A percentile compares a stretch with the other conserved stretches of the same genome.
These are phyloP conservation scores for Gaertneriomyces semiglobifer DNA, from an alignment of 192 early-diverging fungal species.

Conservation along the genomic window DNA sequence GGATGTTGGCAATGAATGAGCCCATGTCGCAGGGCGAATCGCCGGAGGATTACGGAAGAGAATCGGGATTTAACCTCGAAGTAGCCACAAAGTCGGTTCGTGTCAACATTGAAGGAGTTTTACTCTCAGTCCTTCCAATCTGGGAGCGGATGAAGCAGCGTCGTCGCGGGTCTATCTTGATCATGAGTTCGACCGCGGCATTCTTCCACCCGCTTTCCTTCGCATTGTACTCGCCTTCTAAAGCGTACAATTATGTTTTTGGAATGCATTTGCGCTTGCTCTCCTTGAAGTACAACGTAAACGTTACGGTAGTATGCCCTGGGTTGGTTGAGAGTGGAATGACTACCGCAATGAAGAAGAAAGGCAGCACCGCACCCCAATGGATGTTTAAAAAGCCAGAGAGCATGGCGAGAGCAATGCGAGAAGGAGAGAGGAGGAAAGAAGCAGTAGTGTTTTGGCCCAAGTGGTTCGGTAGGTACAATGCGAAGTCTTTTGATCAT, in stretches of 20 bases:
- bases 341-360: background rate
- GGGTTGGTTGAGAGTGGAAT: background rate
- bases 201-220: background rate
- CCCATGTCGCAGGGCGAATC: background rate
- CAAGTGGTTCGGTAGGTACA: no score
- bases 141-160: slow-evolving; percentile 8
- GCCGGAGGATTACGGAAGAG: background rate
- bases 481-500: no score
- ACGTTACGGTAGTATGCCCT: slow-evolving; percentile 7
- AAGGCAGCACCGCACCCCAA: background rate
- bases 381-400: background rate
- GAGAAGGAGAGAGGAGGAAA: background rate
- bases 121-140: background rate
- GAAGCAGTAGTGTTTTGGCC: background rate
- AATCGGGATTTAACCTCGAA: background rate
- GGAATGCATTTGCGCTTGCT: background rate
- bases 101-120: background rate
- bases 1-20: background rate
- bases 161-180: background rate
- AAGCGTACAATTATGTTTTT: background rate
- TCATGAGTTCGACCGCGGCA: background rate
- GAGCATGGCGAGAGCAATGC: background rate
- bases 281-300: slow-evolving; percentile 6
- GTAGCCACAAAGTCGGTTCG: background rate
- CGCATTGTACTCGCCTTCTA: background rate